Evolutionary conservation across 139 green algal species (phyloP), one percentile per base, ranked within the genome.

Genomic region (Coccomyxa sp.): DNA sequence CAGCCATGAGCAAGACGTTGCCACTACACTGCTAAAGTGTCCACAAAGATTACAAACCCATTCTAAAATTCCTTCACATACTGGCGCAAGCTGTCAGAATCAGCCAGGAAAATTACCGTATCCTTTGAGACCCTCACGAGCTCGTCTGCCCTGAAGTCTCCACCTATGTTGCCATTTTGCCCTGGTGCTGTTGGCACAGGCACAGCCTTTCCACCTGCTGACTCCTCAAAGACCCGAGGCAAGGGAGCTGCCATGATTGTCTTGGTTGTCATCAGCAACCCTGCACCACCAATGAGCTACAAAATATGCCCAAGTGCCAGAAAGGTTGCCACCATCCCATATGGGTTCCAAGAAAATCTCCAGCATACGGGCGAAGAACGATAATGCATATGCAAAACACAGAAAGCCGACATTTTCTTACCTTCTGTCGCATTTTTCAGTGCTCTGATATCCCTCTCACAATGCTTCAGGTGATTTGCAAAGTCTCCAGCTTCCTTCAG

Each of bases 401-500:
- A 51, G 38, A 51, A 51, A 51, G 7, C 38, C 38, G 38, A 11
- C 7, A 51, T 71, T 71, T 1, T 71, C 7, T 74, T 32, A 94
- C 92, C 88, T 77, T 97, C 93, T 1, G 94, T 91, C 38, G 92
- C 88, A 58, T 91, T 93, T 77, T 96, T 92, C 77, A 96, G 84
- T 21, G 78, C 83, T 0, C 87, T 87, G n/a, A 97, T 90, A 80
- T 98, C 93, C 81, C 93, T 95, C 91, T 98, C 93, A 28, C 95
- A 89, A 14, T 88, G 81, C 66, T 86, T 87, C 66, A 98, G 85
- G 66, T 94, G 91, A 14, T 63, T 58, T 3, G 92, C 91, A 86
- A 98, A 98, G 23, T 94, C 88, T 10, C 88, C 92, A 18, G 94
- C 93, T 82, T 98, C 94, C 63, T 86, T 85, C 63, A 97, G 88